A percentile compares a stretch with the other conserved stretches of the same genome.
Conservation (phyloP, 164 flowering plant species). For the Chimonanthus salicifolius region DNA sequence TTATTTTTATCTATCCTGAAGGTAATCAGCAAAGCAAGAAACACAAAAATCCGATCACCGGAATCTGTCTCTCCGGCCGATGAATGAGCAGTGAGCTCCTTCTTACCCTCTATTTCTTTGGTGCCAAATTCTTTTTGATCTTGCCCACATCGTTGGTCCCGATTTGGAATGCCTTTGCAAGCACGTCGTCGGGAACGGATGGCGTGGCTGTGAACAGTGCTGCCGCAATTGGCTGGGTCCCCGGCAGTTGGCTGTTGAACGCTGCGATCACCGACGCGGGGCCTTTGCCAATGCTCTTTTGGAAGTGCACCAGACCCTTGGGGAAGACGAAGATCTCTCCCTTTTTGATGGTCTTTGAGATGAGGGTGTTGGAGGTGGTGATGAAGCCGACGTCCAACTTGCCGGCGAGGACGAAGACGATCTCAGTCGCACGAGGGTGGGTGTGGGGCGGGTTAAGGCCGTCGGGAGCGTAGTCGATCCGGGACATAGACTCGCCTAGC, state of each 20-base stretch:
- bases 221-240: constrained; percentile 20
- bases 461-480: constrained; percentile 23
- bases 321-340: constrained; percentile 26
- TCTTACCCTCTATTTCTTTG: constrained; percentile 6
- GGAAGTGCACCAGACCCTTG: constrained; percentile 20
- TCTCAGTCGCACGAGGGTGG: constrained; percentile 24
- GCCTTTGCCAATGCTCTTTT: constrained; percentile 18
- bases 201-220: constrained; percentile 21
- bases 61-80: not conserved
- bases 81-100: not conserved
- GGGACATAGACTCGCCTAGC: constrained; percentile 19
- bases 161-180: constrained; percentile 29
- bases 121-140: constrained; percentile 22
- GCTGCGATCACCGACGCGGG: constrained; percentile 24
- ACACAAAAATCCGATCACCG: not conserved
- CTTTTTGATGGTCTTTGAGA: constrained; percentile 18
- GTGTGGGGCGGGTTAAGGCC: constrained; percentile 28
- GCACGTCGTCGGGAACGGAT: constrained; percentile 22
- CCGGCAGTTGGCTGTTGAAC: constrained; percentile 27
- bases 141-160: constrained; percentile 26
- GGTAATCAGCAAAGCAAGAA: not conserved
- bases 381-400: constrained; percentile 25
- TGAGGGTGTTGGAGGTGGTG: constrained; percentile 21
- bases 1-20: not conserved
- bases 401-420: constrained; percentile 25